Evolutionary conservation across 73 alveolate species (phyloP).

Genomic region (Paramecium caudatum): DNA sequence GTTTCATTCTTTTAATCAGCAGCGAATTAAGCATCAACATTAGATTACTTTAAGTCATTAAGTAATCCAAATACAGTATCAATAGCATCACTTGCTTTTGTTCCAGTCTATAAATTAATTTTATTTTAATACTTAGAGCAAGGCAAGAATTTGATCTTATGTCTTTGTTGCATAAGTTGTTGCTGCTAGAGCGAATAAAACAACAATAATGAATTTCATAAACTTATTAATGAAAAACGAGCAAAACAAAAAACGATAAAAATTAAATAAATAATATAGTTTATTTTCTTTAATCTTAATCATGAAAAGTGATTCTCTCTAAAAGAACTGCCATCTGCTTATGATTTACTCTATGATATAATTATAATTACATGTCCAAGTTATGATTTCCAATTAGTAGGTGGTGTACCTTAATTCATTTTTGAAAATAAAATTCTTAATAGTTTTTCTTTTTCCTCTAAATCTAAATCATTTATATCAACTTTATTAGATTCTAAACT

Average conservation of each 20-base stretch:
- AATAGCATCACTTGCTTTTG: conserved; percentile 71
- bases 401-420: conserved; percentile 92
- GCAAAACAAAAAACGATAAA: conserved; percentile 47
- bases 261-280: not conserved
- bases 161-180: conserved; percentile 53
- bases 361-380: not conserved
- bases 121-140: conserved; percentile 6
- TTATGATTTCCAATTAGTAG: conserved; percentile 85
- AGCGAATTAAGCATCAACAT: conserved; percentile 60
- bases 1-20: conserved; percentile 69
- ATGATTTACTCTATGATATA: not conserved
- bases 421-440: conserved; percentile 87
- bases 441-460: conserved; percentile 92
- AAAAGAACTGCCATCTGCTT: conserved; percentile 31
- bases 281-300: not conserved
- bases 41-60: conserved; percentile 59
- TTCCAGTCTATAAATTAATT: conserved; percentile 5
- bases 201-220: conserved; percentile 61
- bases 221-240: conserved; percentile 50
- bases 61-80: conserved; percentile 56
- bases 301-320: conserved; percentile 58
- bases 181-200: conserved; percentile 50
- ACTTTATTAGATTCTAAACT: conserved; percentile 78
- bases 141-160: conserved; percentile 63
- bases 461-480: conserved; percentile 86